These are phyloP conservation scores for Fraxinus ornus DNA, from an alignment of 305 asterid genomes.

Conservation along the genomic window DNA sequence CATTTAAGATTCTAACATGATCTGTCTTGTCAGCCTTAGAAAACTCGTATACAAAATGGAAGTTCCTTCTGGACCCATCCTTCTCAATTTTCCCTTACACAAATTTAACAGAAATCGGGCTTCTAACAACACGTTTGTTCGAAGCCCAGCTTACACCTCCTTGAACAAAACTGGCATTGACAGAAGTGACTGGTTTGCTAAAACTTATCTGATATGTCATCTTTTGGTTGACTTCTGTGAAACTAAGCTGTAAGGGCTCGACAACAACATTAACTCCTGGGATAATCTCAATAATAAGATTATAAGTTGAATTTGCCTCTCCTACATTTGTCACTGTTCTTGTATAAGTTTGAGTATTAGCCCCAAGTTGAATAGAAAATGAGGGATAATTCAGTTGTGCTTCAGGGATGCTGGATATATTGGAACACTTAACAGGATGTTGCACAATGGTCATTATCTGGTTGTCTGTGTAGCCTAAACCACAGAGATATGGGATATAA, in stretches of 20 bases:
- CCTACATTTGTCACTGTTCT: conserved; percentile 12
- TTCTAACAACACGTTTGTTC: background rate
- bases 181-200: conserved; percentile 11
- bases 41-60: background rate
- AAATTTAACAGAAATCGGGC: background rate
- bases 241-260: conserved; percentile 33
- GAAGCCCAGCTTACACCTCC: background rate
- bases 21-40: background rate
- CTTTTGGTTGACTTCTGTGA: conserved; percentile 39
- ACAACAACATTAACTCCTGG: conserved; percentile 30
- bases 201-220: conserved; percentile 36
- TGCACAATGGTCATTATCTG: background rate
- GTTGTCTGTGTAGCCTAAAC: conserved; percentile 4
- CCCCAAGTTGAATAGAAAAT: conserved; percentile 9
- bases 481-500: conserved; percentile 17
- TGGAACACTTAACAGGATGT: background rate
- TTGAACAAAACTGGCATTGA: background rate
- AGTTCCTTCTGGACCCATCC: background rate
- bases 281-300: background rate
- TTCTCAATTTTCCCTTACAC: background rate
- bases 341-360: background rate
- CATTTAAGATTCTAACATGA: background rate
- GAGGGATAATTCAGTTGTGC: conserved; percentile 18
- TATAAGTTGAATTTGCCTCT: conserved; percentile 21
- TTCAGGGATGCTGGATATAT: conserved; percentile 1